Conservation (phyloP, 2,329 filamentous ascomycete species). For the Exophiala spinifera region DNA sequence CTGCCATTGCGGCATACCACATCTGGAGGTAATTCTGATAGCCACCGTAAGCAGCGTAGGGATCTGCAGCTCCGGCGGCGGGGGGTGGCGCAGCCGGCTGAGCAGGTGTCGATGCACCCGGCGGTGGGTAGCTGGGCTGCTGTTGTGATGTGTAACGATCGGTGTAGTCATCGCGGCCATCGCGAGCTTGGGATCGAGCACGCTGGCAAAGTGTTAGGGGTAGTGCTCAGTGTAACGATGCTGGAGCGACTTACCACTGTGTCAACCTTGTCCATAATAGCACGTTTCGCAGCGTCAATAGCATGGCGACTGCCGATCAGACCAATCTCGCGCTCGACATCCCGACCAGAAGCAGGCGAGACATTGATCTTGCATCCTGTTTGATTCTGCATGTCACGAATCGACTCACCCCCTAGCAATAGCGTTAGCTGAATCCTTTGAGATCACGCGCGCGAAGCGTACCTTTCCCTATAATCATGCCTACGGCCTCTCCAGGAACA, state of each 20-base stretch:
- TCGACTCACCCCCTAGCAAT: conserved; percentile 71
- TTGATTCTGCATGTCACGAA: conserved; percentile 84
- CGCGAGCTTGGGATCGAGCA: conserved; percentile 44
- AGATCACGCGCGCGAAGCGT: conserved; percentile 4
- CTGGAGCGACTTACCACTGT: conserved; percentile 64
- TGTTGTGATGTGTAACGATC: conserved; percentile 34
- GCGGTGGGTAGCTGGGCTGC: conserved; percentile 31
- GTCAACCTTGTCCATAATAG: conserved; percentile 89
- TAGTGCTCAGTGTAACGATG: neutral
- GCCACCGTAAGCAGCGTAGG: conserved; percentile 78
- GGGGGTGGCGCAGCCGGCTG: conserved; percentile 48
- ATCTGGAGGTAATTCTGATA: conserved; percentile 76
- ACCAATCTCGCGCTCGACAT: conserved; percentile 81
- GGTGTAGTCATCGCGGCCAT: conserved; percentile 37
- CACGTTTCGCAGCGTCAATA: conserved; percentile 75
- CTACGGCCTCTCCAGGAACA: conserved; percentile 86
- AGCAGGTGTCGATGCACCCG: conserved; percentile 26
- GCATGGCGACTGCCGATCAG: conserved; percentile 74
- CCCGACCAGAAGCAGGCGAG: conserved; percentile 72
- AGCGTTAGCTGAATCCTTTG: conserved; percentile 24
- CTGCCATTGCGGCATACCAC: conserved; percentile 71
- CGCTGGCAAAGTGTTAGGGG: conserved; percentile 38
- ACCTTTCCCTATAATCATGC: conserved; percentile 94
- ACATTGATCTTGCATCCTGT: conserved; percentile 96
- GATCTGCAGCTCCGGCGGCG: conserved; percentile 57